Percentiles rank a stretch among this genome's conserved stretches.
phyloP scores from a whole-genome alignment of 2,329 filamentous ascomycete species.

The Cryoendolithus antarcticus region DNA sequence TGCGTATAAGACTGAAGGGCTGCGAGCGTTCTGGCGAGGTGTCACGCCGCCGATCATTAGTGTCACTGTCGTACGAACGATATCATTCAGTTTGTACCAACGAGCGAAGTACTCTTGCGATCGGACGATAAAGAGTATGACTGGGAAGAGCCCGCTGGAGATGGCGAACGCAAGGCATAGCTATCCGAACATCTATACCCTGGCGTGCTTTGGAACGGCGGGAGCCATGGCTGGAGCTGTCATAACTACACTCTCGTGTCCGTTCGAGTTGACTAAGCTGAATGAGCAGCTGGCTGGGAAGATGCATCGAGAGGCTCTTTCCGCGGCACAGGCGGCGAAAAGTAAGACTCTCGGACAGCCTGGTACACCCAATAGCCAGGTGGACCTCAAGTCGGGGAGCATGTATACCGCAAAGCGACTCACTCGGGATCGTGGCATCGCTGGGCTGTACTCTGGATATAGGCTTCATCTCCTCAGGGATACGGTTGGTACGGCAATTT shows the following conservation, averaged over 20 bases:
- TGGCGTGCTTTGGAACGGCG: conserved; percentile 64
- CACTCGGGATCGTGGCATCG: conserved; percentile 58
- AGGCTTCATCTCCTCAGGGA: conserved; percentile 74
- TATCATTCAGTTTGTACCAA: conserved; percentile 72
- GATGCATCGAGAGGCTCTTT: conserved; percentile 39
- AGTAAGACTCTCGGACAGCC: neutral
- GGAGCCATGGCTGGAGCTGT: conserved; percentile 68
- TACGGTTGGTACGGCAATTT: conserved; percentile 70
- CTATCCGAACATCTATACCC: conserved; percentile 59
- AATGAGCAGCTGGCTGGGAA: conserved; percentile 76
- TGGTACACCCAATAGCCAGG: conserved; percentile 1
- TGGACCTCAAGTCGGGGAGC: conserved; percentile 14
- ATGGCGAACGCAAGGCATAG: conserved; percentile 59
- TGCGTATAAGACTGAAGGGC: conserved; percentile 52
- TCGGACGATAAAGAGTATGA: conserved; percentile 51
- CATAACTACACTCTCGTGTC: conserved; percentile 71
- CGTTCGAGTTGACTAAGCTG: conserved; percentile 81
- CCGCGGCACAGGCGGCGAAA: conserved; percentile 2
- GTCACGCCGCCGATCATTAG: conserved; percentile 70
- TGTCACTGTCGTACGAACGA: conserved; percentile 63
- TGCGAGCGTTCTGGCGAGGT: conserved; percentile 39
- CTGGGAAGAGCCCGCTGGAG: conserved; percentile 58
- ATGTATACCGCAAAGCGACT: conserved; percentile 60
- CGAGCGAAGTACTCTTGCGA: conserved; percentile 62
- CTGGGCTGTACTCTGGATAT: conserved; percentile 70